A percentile compares a stretch with the other conserved stretches of the same genome.
These are phyloP conservation scores for Croton laevigatus DNA, from an alignment of 441 rosid genomes.

Conservation along the genomic window DNA sequence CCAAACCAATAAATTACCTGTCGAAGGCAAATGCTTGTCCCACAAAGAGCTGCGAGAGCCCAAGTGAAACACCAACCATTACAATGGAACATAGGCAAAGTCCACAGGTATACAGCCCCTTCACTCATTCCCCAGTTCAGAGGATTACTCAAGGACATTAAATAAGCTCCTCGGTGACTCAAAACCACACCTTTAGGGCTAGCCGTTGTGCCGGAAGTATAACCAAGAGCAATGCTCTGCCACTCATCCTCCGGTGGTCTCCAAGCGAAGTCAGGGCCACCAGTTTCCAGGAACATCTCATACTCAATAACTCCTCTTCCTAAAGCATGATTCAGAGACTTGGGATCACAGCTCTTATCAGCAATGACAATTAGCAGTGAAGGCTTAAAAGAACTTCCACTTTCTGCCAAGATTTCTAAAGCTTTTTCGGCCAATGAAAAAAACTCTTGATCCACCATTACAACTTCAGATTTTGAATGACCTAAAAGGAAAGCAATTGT, in stretches of 20 bases:
- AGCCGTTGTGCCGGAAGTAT: constrained; percentile 94
- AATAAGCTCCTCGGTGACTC: constrained; percentile 81
- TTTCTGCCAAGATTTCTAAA: constrained; percentile 51
- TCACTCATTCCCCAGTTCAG: constrained; percentile 76
- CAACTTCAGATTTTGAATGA: constrained; percentile 60
- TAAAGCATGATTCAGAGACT: constrained; percentile 45
- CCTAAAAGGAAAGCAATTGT: constrained; percentile 72
- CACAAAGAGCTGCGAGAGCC: constrained; percentile 71
- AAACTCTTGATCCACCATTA: constrained; percentile 85
- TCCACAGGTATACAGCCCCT: constrained; percentile 82
- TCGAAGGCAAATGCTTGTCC: constrained; percentile 81
- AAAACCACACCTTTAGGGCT: constrained; percentile 87
- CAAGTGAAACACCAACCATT: constrained; percentile 91
- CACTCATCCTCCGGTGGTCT: constrained; percentile 82
- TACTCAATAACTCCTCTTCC: constrained; percentile 72
- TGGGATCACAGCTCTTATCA: constrained; percentile 67
- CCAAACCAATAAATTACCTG: constrained; percentile 45
- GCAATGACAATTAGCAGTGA: constrained; percentile 70
- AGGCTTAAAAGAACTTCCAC: constrained; percentile 42
- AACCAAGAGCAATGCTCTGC: constrained; percentile 84
- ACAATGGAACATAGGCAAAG: constrained; percentile 91
- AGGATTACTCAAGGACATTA: constrained; percentile 64
- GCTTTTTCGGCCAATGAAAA: constrained; percentile 69
- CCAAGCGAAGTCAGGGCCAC: constrained; percentile 70
- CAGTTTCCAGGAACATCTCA: constrained; percentile 59